Percentiles rank a stretch among this genome's conserved stretches.
phyloP scores from a whole-genome alignment of 1,284 basidiomycete species.

The Ustilago bromivora region DNA sequence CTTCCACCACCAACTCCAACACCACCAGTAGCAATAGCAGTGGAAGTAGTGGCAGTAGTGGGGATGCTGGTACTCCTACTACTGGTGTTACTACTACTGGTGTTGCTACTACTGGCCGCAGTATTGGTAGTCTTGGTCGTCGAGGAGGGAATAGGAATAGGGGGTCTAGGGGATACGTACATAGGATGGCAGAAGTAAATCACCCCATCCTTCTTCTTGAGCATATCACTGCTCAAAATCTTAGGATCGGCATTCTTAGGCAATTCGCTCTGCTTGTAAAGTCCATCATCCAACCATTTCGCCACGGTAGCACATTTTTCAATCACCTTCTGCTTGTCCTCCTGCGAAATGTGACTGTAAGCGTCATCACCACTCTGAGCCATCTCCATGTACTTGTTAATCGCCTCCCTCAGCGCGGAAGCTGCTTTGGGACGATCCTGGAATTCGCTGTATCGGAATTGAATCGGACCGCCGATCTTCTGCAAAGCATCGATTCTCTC shows the following conservation, averaged over 20 bases:
- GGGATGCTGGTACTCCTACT: not conserved
- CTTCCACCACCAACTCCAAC: not conserved
- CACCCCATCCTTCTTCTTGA: conserved; percentile 68
- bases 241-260: conserved; percentile 69
- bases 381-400: conserved; percentile 66
- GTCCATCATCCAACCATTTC: conserved; percentile 67
- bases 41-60: not conserved
- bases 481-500: conserved; percentile 61
- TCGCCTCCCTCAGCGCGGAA: conserved; percentile 62
- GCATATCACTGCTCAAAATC: conserved; percentile 63
- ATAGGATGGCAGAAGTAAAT: conserved; percentile 65
- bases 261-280: conserved; percentile 68
- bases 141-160: not conserved
- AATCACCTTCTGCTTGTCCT: conserved; percentile 68
- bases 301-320: conserved; percentile 67
- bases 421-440: conserved; percentile 67
- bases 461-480: conserved; percentile 66
- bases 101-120: conserved; percentile 1
- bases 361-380: conserved; percentile 66
- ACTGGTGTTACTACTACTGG: not conserved
- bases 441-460: conserved; percentile 62
- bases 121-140: conserved; percentile 7
- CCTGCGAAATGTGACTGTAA: conserved; percentile 67
- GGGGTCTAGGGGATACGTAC: conserved; percentile 30
- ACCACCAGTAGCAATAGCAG: not conserved